Evolutionary conservation across 2,329 filamentous ascomycete species (phyloP).

Genomic region (Penicillium freii): DNA sequence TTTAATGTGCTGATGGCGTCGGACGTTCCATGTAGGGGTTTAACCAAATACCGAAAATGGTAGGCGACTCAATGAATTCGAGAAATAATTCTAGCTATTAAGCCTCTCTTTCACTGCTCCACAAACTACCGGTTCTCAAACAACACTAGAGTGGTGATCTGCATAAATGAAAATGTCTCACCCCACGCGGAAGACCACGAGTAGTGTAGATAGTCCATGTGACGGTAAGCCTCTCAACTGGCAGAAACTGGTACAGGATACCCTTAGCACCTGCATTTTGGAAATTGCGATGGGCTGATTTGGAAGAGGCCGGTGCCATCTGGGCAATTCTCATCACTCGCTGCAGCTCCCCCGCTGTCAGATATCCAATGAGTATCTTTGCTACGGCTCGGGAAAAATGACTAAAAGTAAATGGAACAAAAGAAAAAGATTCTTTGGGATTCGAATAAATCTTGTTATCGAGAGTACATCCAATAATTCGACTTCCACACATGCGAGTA

Average conservation of each 20-base stretch:
- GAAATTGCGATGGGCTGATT: not conserved
- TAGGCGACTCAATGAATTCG: not conserved
- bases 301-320: not conserved
- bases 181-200: constrained; percentile 5
- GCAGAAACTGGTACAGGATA: not conserved
- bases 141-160: constrained; percentile 10
- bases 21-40: not conserved
- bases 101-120: constrained; percentile 6
- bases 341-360: constrained; percentile 1
- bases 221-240: not conserved
- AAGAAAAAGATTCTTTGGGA: not conserved
- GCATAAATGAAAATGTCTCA: constrained; percentile 4
- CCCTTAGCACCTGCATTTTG: not conserved
- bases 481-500: not conserved
- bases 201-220: not conserved
- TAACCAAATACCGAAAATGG: not conserved
- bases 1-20: not conserved
- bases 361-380: not conserved
- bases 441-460: not conserved
- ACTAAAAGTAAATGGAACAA: no score
- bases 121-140: constrained; percentile 15
- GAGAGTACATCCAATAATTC: not conserved
- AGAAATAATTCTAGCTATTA: not conserved
- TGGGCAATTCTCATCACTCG: not conserved
- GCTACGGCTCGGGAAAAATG: not conserved